Evolutionary conservation across 106 monocot genomes (phyloP).

Genomic region (Triglochin maritima): DNA sequence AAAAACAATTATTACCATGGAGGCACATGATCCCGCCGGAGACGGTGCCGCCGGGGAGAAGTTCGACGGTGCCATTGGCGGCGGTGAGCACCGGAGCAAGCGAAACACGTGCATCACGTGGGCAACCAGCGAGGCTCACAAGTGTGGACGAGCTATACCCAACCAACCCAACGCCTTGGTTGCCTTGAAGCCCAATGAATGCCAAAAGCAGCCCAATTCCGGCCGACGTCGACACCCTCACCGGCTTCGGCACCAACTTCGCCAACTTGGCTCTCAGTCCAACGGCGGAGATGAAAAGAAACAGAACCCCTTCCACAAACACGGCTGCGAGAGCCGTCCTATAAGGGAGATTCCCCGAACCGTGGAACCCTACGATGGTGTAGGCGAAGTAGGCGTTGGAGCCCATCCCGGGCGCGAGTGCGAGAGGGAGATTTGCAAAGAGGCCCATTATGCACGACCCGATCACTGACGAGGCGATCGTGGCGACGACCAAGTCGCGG

Average conservation of each 20-base stretch:
- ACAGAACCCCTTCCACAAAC: constrained; percentile 49
- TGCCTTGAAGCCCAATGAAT: constrained; percentile 48
- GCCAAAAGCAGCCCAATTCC: constrained; percentile 60
- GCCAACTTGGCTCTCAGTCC: constrained; percentile 38
- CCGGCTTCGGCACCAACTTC: constrained; percentile 38
- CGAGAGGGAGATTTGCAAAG: constrained; percentile 54
- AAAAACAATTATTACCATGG: constrained; percentile 8
- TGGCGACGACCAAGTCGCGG: constrained; percentile 52
- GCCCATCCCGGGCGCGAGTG: constrained; percentile 62
- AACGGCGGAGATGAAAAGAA: constrained; percentile 36
- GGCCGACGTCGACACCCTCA: constrained; percentile 50
- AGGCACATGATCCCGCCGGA: constrained; percentile 47
- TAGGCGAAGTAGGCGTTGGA: constrained; percentile 66
- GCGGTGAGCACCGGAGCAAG: constrained; percentile 40
- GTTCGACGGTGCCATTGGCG: constrained; percentile 37
- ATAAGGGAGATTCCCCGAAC: constrained; percentile 40
- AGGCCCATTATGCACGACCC: constrained; percentile 54
- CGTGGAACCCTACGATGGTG: constrained; percentile 54
- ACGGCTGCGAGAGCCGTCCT: constrained; percentile 42
- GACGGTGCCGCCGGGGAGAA: constrained; percentile 40
- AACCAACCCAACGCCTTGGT: constrained; percentile 43
- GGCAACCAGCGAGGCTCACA: constrained; percentile 45
- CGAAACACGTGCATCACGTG: constrained; percentile 24
- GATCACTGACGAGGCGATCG: constrained; percentile 42
- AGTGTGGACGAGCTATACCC: constrained; percentile 43